Evolutionary conservation across 2,329 filamentous ascomycete species (phyloP).

Genomic region (Clonostachys byssicola): DNA sequence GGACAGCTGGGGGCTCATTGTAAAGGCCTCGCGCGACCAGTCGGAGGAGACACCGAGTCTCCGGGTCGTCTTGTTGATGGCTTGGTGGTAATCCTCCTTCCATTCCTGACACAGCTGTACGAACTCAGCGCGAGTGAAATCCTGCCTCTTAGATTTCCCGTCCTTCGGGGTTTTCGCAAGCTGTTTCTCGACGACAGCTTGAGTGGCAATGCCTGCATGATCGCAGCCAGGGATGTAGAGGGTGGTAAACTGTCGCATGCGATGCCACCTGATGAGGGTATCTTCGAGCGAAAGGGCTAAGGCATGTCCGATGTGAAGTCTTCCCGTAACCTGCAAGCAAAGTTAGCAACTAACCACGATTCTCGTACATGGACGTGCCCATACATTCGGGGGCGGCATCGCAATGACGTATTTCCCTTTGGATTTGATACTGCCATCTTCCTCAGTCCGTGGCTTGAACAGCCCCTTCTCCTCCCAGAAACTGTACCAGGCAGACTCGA

Average conservation of each 20-base stretch:
- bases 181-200: conserved; percentile 97
- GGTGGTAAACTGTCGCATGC: conserved; percentile 85
- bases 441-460: conserved; percentile 80
- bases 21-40: conserved; percentile 92
- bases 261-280: conserved; percentile 80
- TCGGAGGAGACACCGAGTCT: conserved; percentile 89
- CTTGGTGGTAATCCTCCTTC: conserved; percentile 90
- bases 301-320: conserved; percentile 82
- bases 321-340: conserved; percentile 61
- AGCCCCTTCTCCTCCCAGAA: conserved; percentile 98
- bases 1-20: conserved; percentile 84
- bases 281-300: conserved; percentile 75
- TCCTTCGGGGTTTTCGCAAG: conserved; percentile 82
- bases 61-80: conserved; percentile 81
- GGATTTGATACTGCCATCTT: conserved; percentile 74
- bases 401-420: conserved; percentile 87
- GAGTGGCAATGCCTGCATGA: conserved; percentile 94
- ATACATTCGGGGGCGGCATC: conserved; percentile 83
- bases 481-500: conserved; percentile 88
- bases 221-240: conserved; percentile 90
- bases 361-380: conserved; percentile 19
- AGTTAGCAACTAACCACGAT: too few relatives aligned
- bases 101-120: conserved; percentile 83
- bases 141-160: conserved; percentile 75
- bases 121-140: conserved; percentile 80